These are phyloP conservation scores for Hyaloscypha bicolor DNA, from an alignment of 495 filamentous ascomycete genomes.

Conservation along the genomic window DNA sequence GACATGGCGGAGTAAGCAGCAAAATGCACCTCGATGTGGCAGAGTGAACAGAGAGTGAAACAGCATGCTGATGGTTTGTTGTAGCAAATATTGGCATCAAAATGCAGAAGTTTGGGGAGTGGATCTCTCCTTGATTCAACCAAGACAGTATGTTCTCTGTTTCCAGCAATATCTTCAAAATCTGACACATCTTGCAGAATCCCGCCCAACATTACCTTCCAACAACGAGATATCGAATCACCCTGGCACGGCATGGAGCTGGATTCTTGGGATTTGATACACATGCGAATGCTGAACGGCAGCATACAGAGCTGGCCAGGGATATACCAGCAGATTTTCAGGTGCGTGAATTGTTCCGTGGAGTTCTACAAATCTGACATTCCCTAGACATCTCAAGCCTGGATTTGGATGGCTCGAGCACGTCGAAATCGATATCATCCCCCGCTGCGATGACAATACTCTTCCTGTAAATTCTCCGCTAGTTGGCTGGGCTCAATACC, in stretches of 20 bases:
- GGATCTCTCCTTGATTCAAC: slow-evolving; percentile 82
- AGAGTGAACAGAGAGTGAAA: background rate
- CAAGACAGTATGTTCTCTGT: slow-evolving; percentile 55
- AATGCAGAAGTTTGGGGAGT: slow-evolving; percentile 68
- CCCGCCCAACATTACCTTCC: slow-evolving; percentile 69
- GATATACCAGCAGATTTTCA: slow-evolving; percentile 69
- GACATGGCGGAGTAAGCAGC: slow-evolving; percentile 75
- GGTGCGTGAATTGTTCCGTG: slow-evolving; percentile 41
- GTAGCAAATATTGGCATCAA: slow-evolving; percentile 52
- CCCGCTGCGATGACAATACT: slow-evolving; percentile 75
- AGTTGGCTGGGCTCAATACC: slow-evolving; percentile 67
- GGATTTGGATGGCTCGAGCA: slow-evolving; percentile 81
- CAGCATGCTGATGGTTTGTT: slow-evolving; percentile 5
- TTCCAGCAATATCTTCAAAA: background rate
- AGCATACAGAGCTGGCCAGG: slow-evolving; percentile 78
- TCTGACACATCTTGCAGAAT: slow-evolving; percentile 49
- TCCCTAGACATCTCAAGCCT: slow-evolving; percentile 71
- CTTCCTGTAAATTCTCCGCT: slow-evolving; percentile 51
- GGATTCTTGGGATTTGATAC: slow-evolving; percentile 83
- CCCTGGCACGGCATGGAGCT: slow-evolving; percentile 73
- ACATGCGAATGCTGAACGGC: slow-evolving; percentile 78
- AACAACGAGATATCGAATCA: slow-evolving; percentile 76
- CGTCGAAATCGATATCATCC: slow-evolving; percentile 85
- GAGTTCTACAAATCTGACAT: slow-evolving; percentile 5
- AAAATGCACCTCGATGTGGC: background rate